Conservation (phyloP, 192 early-diverging fungal genomes). For the Coemansia sp. region DNA sequence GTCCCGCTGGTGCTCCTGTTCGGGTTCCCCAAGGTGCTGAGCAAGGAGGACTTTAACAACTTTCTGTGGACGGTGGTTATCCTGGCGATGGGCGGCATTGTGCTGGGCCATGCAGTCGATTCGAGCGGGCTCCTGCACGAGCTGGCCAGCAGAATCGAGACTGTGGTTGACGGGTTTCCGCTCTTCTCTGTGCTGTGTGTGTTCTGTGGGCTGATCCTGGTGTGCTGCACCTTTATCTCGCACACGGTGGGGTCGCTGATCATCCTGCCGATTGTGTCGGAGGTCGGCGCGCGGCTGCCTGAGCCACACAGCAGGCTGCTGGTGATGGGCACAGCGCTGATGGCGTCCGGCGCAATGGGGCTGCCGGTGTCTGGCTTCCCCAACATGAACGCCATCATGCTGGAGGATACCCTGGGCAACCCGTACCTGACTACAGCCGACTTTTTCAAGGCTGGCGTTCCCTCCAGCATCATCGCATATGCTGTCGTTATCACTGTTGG, state of each 20-base stretch:
- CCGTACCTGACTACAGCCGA: conserved; percentile 81
- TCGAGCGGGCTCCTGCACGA: conserved; percentile 79
- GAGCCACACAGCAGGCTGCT: conserved; percentile 78
- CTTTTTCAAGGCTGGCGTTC: conserved; percentile 82
- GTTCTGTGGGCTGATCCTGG: conserved; percentile 76
- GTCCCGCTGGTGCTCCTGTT: too few species aligned
- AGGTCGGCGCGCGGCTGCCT: conserved; percentile 78
- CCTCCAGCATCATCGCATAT: conserved; percentile 71
- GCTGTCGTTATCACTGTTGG: conserved; percentile 71
- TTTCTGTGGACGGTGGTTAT: conserved; percentile 91
- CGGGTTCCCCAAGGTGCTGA: conserved; percentile 79
- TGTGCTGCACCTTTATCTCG: conserved; percentile 89
- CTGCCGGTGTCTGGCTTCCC: conserved; percentile 94
- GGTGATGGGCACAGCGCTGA: conserved; percentile 80
- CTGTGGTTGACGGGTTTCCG: conserved; percentile 63
- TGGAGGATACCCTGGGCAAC: conserved; percentile 84
- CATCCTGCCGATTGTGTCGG: conserved; percentile 89
- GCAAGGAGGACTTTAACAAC: conserved; percentile 97
- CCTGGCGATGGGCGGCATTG: conserved; percentile 94
- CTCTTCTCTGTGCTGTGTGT: conserved; percentile 72
- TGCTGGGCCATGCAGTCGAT: conserved; percentile 89
- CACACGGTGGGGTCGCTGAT: conserved; percentile 96
- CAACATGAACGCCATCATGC: conserved; percentile 95
- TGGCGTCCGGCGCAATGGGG: conserved; percentile 90
- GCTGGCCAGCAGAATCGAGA: conserved; percentile 72